These are phyloP conservation scores for Chalciporus sphaerocephalus DNA, from an alignment of 768 basidiomycete genomes.

Conservation along the genomic window DNA sequence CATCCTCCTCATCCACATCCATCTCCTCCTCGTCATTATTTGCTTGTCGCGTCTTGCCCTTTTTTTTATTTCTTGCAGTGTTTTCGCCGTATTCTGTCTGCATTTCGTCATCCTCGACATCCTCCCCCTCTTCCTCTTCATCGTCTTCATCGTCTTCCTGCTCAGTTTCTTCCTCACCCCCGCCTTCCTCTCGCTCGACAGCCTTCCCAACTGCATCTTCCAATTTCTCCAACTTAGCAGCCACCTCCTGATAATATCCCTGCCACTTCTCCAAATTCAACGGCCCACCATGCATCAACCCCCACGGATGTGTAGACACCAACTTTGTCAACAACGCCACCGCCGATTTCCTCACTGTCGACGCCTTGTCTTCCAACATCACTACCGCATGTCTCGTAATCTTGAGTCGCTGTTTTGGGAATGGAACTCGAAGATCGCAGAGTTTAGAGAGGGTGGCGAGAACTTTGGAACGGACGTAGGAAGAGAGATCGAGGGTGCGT, in stretches of 20 bases:
- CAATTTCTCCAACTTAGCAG: slow-evolving; percentile 61
- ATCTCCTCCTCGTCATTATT: slow-evolving; percentile 47
- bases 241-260: slow-evolving; percentile 58
- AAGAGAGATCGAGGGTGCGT: slow-evolving; percentile 82
- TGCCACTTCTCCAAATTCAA: slow-evolving; percentile 73
- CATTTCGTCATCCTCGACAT: slow-evolving; percentile 37
- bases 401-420: slow-evolving; percentile 78
- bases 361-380: slow-evolving; percentile 85
- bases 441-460: slow-evolving; percentile 71
- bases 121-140: slow-evolving; percentile 30
- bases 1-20: slow-evolving; percentile 50
- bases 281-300: slow-evolving; percentile 75
- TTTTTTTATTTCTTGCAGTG: slow-evolving; percentile 27
- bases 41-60: slow-evolving; percentile 28
- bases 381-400: slow-evolving; percentile 74
- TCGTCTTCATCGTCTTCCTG: slow-evolving; percentile 32
- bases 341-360: slow-evolving; percentile 82
- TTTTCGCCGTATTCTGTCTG: slow-evolving; percentile 24
- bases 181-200: slow-evolving; percentile 40
- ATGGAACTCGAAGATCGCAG: slow-evolving; percentile 72
- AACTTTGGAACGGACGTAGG: slow-evolving; percentile 90
- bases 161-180: slow-evolving; percentile 36
- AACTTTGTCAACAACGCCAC: slow-evolving; percentile 71
- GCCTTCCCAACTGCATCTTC: slow-evolving; percentile 66
- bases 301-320: slow-evolving; percentile 85